A percentile compares a stretch with the other conserved stretches of the same genome.
Conservation (phyloP, 2,329 filamentous ascomycete genomes). For the Ciborinia camelliae region DNA sequence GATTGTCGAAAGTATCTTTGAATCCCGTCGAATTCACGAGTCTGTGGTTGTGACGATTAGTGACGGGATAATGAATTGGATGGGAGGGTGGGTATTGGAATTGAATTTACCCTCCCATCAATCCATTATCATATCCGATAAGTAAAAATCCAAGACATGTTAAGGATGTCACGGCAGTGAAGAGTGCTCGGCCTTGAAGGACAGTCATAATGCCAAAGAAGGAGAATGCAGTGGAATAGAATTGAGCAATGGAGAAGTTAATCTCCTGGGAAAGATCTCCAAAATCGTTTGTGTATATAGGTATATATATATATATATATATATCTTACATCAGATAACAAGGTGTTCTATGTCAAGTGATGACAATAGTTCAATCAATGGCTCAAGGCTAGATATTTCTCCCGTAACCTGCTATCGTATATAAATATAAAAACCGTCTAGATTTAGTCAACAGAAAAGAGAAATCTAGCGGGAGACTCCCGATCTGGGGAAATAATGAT, state of each 20-base stretch:
- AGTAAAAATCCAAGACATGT: constrained; percentile 48
- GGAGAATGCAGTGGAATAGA: not conserved
- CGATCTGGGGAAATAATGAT: too few relatives aligned
- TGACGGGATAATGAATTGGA: not conserved
- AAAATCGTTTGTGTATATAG: too few relatives aligned
- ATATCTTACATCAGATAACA: too few relatives aligned
- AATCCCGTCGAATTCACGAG: constrained; percentile 42
- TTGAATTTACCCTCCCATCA: constrained; percentile 41
- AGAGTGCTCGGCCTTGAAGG: constrained; percentile 34
- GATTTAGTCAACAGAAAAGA: too few relatives aligned
- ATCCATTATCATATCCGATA: constrained; percentile 48
- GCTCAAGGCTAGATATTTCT: too few relatives aligned
- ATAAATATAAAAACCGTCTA: too few relatives aligned
- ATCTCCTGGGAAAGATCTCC: too few relatives aligned
- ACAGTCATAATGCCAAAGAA: not conserved
- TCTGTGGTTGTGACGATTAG: constrained; percentile 2
- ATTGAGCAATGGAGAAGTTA: not conserved
- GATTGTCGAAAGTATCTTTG: constrained; percentile 41
- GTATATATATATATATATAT: too few relatives aligned
- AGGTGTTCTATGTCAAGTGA: too few relatives aligned
- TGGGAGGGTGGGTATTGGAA: constrained; percentile 13
- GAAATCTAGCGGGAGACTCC: too few relatives aligned
- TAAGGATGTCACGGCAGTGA: constrained; percentile 44
- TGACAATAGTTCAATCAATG: too few relatives aligned
- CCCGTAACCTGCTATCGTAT: too few relatives aligned